These are phyloP conservation scores for Trifolium pratense DNA, from an alignment of 306 rosid genomes.

Conservation along the genomic window DNA sequence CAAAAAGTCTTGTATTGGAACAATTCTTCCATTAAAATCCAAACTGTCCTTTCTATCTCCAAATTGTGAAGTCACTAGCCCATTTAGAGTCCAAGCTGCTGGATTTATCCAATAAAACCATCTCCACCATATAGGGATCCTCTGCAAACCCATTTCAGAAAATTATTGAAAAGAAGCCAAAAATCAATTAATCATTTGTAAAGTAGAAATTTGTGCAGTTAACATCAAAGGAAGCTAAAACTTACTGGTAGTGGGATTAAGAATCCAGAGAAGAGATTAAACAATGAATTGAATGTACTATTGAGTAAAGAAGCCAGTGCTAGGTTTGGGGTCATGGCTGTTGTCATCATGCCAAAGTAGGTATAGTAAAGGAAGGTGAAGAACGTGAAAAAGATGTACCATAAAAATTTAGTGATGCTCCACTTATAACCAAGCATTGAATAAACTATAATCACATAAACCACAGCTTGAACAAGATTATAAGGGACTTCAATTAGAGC, in stretches of 20 bases:
- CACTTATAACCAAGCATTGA: constrained; percentile 61
- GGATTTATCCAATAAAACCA: constrained; percentile 47
- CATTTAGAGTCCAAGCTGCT: constrained; percentile 55
- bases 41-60: constrained; percentile 41
- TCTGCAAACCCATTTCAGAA: constrained; percentile 26
- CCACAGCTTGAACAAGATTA: constrained; percentile 46
- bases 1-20: constrained; percentile 39
- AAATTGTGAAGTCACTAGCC: constrained; percentile 54
- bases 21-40: constrained; percentile 1
- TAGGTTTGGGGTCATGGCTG: constrained; percentile 53
- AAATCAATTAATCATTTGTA: neutral
- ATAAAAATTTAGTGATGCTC: constrained; percentile 41
- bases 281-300: constrained; percentile 38
- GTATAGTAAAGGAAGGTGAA: constrained; percentile 57
- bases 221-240: neutral
- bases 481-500: constrained; percentile 56
- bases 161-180: neutral
- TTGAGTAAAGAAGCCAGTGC: constrained; percentile 36
- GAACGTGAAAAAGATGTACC: constrained; percentile 58
- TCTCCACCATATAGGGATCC: constrained; percentile 56
- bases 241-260: constrained; percentile 54
- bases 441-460: constrained; percentile 53
- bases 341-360: constrained; percentile 62
- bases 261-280: constrained; percentile 59
- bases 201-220: neutral